Evolutionary conservation across 108 stramenopile genomes (phyloP), one percentile per base, ranked within the genome.

Genomic region (Asterionellopsis glacialis): DNA sequence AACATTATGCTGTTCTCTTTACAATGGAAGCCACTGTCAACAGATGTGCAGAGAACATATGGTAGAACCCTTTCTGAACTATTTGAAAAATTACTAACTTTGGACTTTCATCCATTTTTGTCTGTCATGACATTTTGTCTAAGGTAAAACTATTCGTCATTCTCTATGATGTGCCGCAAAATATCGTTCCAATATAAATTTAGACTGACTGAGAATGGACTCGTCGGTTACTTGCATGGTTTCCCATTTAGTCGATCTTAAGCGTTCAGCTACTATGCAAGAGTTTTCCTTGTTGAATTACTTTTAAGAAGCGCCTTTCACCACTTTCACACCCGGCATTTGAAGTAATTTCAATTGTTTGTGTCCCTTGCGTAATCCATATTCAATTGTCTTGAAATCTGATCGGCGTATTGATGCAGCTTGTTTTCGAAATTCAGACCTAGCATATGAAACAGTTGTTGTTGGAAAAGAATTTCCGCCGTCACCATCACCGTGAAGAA

Each of bases 261-360:
- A 13, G 47, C 19, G 2, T 48, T 9, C 16, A 19, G 47, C 47
- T 16, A 48, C 9, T 19, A 48, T 2, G 9, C 47, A 21, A 1
- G 19, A 7, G 9, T 16, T 48, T 48, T 48, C 11, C 53, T 26
- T 11, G 25, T 54, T 54, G 24, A 26, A 54, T 21, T n/a, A 11
- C n/a, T n/a, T n/a, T 26, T 16, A n/a, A 5, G 24, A 65, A 41
- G 66, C 40, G 41, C 84, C 75, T 21, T 70, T 62, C 15, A 86
- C 81, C 22, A 80, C 53, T 63, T 80, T 66, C 40, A 87, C 87
- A 9, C 90, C 90, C 1, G 90, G 87, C 90, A 92, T 92, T 68
- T 88, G 67, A 43, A 92, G 57, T 23, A 92, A 52, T 41, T 88
- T 77, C 63, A 92, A 58, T 59, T 88, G 83, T 55, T 92, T 92